phyloP scores from a whole-genome alignment of 2,329 filamentous ascomycete genomes.

The Trichoderma sp. region DNA sequence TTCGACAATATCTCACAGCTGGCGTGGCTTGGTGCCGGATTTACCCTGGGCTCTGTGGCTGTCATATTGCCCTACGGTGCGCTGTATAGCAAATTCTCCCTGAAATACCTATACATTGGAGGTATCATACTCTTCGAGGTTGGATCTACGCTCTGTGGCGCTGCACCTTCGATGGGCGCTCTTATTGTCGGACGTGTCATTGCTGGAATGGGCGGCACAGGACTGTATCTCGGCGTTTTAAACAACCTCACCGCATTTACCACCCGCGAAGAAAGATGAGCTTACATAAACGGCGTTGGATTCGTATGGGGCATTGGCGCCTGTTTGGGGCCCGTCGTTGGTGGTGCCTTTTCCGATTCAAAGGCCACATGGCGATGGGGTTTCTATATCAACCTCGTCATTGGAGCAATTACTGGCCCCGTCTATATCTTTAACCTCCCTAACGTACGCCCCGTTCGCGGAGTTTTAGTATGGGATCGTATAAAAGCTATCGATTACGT shows the following conservation, averaged over 20 bases:
- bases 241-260: slow-evolving; percentile 28
- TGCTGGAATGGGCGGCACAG: slow-evolving; percentile 45
- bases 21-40: slow-evolving; percentile 43
- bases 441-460: not conserved
- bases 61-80: slow-evolving; percentile 42
- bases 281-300: slow-evolving; percentile 32
- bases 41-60: slow-evolving; percentile 44
- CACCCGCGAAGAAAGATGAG: slow-evolving; percentile 32
- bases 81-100: slow-evolving; percentile 45
- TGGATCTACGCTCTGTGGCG: slow-evolving; percentile 43
- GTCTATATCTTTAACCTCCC: not conserved
- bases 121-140: slow-evolving; percentile 33
- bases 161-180: slow-evolving; percentile 45
- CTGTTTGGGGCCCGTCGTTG: slow-evolving; percentile 46
- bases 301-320: slow-evolving; percentile 18
- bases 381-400: slow-evolving; percentile 57
- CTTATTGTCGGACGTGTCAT: slow-evolving; percentile 49
- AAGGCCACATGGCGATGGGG: slow-evolving; percentile 44
- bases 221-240: slow-evolving; percentile 41
- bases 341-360: slow-evolving; percentile 43
- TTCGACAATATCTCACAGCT: slow-evolving; percentile 43
- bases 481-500: slow-evolving; percentile 37
- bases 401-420: slow-evolving; percentile 27
- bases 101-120: slow-evolving; percentile 43
- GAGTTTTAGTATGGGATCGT: slow-evolving; percentile 29